A percentile compares a stretch with the other conserved stretches of the same genome.
Evolutionary conservation across 2,329 filamentous ascomycete species (phyloP).

Genomic region (Penicillium crustosum): DNA sequence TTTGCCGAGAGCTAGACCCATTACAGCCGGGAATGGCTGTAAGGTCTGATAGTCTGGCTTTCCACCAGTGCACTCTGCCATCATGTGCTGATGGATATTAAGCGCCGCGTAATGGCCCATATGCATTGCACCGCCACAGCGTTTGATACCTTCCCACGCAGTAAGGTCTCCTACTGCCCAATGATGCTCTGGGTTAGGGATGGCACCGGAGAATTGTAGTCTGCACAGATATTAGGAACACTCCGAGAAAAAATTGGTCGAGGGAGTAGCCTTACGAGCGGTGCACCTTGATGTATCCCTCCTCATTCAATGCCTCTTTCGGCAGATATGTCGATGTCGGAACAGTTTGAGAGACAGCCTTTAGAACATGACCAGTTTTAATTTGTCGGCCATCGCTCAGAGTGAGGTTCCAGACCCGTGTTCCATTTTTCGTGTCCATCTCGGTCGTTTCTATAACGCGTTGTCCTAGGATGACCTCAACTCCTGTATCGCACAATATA

Average conservation of each 20-base stretch:
- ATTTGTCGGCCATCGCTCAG: conserved; percentile 63
- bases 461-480: conserved; percentile 43
- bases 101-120: conserved; percentile 65
- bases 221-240: conserved; percentile 33
- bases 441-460: conserved; percentile 29
- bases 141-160: conserved; percentile 75
- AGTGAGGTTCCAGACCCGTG: conserved; percentile 45
- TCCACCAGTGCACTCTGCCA: conserved; percentile 42
- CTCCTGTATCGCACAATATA: conserved; percentile 61
- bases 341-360: conserved; percentile 64
- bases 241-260: background rate
- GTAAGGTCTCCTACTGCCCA: conserved; percentile 70
- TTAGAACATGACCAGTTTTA: conserved; percentile 64
- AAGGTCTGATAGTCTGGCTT: conserved; percentile 53
- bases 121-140: conserved; percentile 73
- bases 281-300: conserved; percentile 66
- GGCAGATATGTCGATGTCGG: conserved; percentile 67
- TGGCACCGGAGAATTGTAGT: conserved; percentile 54
- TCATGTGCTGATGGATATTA: conserved; percentile 67
- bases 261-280: conserved; percentile 39
- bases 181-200: conserved; percentile 61
- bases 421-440: conserved; percentile 13
- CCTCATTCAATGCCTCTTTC: conserved; percentile 55
- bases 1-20: conserved; percentile 70
- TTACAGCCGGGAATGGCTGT: conserved; percentile 61